Percentiles rank a stretch among this genome's conserved stretches.
Evolutionary conservation across 495 filamentous ascomycete species (phyloP).

Genomic region (Lentithecium fluviatile): DNA sequence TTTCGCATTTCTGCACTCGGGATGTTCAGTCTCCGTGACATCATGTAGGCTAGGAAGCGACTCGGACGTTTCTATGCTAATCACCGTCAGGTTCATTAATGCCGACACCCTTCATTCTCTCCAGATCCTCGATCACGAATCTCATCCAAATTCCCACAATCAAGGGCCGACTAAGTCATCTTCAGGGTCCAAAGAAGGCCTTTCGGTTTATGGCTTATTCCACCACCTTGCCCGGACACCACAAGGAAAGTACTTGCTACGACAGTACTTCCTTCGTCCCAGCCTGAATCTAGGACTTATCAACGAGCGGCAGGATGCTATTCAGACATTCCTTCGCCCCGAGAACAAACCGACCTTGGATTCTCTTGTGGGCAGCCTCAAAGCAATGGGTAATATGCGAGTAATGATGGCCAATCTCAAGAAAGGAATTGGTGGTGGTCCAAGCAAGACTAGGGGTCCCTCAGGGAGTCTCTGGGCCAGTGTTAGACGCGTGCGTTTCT

Average conservation of each 20-base stretch:
- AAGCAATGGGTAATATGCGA: conserved; percentile 76
- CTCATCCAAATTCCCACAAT: conserved; percentile 79
- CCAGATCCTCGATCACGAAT: conserved; percentile 82
- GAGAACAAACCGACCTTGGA: conserved; percentile 62
- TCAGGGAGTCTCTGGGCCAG: conserved; percentile 70
- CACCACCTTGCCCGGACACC: conserved; percentile 74
- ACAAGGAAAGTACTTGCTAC: conserved; percentile 73
- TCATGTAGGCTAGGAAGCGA: conserved; percentile 59
- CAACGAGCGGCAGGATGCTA: conserved; percentile 68
- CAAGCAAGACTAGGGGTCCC: conserved; percentile 57
- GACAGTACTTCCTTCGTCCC: conserved; percentile 82
- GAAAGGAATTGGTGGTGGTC: conserved; percentile 68
- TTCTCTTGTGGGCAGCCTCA: conserved; percentile 62
- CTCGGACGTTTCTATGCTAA: conserved; percentile 12
- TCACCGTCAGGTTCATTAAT: conserved; percentile 65
- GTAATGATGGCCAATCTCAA: conserved; percentile 67
- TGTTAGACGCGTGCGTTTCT: conserved; percentile 32
- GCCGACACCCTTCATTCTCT: conserved; percentile 76
- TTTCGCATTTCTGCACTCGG: conserved; percentile 66
- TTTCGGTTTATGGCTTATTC: conserved; percentile 87
- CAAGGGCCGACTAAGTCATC: conserved; percentile 68
- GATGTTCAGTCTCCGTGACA: conserved; percentile 73
- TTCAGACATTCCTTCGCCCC: conserved; percentile 65
- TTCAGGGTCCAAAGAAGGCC: conserved; percentile 76
- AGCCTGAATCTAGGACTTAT: conserved; percentile 67